These are phyloP conservation scores for Musa itinerans DNA, from an alignment of 176 grass and related monocot genomes.

Conservation along the genomic window DNA sequence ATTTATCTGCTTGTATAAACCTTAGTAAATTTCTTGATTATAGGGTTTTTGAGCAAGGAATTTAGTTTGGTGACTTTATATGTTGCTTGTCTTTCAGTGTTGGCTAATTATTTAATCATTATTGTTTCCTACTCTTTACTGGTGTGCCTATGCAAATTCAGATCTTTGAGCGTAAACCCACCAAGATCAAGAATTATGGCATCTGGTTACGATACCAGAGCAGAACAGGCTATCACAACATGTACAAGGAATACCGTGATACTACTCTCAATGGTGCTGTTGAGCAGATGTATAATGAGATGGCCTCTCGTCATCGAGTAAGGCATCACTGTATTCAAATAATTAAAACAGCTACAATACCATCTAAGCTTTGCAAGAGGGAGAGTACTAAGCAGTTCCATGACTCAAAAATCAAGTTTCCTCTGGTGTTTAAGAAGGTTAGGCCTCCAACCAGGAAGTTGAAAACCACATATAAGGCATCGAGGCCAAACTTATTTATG, in stretches of 20 bases:
- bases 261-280: slow-evolving; percentile 74
- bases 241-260: slow-evolving; percentile 97
- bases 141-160: slow-evolving; percentile 1
- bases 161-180: slow-evolving; percentile 86
- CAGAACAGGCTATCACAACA: slow-evolving; percentile 88
- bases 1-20: too few relatives aligned
- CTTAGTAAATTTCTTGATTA: too few relatives aligned
- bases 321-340: slow-evolving; percentile 78
- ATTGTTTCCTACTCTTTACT: background rate
- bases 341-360: slow-evolving; percentile 70
- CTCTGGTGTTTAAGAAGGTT: slow-evolving; percentile 68
- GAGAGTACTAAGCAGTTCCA: slow-evolving; percentile 96
- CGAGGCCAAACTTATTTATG: slow-evolving; percentile 85
- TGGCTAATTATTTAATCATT: too few relatives aligned
- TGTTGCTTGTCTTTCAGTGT: too few relatives aligned
- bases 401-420: slow-evolving; percentile 63
- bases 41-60: too few relatives aligned
- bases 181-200: slow-evolving; percentile 87
- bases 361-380: slow-evolving; percentile 91
- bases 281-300: slow-evolving; percentile 88
- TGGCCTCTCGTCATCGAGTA: slow-evolving; percentile 85
- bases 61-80: too few relatives aligned
- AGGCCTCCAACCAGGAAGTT: slow-evolving; percentile 72
- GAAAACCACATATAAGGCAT: slow-evolving; percentile 89
- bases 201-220: slow-evolving; percentile 93